Base-by-base conservation (phyloP, 257 asterid species). In the Solanum corneliomulleri region DNA sequence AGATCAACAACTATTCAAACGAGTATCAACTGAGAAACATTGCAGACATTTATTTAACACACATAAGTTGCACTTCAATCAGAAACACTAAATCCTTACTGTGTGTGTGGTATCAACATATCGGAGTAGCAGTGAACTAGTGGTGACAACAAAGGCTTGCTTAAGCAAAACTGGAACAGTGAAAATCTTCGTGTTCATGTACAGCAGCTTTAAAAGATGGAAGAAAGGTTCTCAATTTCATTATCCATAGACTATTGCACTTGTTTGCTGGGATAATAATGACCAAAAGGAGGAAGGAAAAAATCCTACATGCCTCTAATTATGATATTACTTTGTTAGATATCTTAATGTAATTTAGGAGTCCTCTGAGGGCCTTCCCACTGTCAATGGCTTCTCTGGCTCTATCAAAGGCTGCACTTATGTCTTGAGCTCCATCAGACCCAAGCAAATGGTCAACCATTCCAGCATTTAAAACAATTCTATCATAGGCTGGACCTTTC, bases 361-460 rank as follows among this genome's bases (percentile, higher is more conserved):
- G 95, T 91, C 93, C 93, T 41, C 90, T 84, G 62, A 95, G 93
- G 85, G 99, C 99, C 84, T 85, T 92, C 85, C 98, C 99, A 84
- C 98, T 93, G 89, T 94, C 98, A 37, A 97, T 91, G 82, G 99
- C 99, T 86, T 97, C 99, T 89, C 97, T 91, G 23, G 98, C 99
- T 93, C 99, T 92, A 58, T 94, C 98, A 86, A 97, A 82, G 52
- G 98, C 99, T 42, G 91, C 64, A 31, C 85, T 25, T 86, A 95
- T 77, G 86, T 94, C 98, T 89, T 92, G 91, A n/a, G 99, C 99
- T 71, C 99, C 99, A 21, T 95, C 95, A 66, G 98, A 92, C 58
- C 98, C 98, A 23, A 97, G 94, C 91, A 97, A 92, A 90, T 95
- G 99, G 92, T 97, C 99, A 5, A 94, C 92, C 95, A 97, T 93